Evolutionary conservation across 495 filamentous ascomycete species (phyloP).

Genomic region (Thermothielavioides terrestris): DNA sequence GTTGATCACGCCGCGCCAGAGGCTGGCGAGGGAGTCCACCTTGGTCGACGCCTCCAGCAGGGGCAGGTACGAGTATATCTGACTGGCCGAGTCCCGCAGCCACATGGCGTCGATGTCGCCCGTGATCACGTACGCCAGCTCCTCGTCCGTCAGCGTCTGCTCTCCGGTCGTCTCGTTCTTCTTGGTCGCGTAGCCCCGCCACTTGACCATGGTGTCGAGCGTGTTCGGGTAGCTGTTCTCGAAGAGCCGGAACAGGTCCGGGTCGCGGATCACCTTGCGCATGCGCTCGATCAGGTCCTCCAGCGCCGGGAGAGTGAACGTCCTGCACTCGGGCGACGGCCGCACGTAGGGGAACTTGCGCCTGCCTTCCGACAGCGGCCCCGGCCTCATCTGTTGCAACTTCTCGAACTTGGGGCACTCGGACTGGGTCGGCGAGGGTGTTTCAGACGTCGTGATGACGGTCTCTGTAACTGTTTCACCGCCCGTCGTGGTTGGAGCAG

Average conservation of each 20-base stretch:
- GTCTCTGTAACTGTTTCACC: background rate
- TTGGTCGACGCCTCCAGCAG: conserved; percentile 45
- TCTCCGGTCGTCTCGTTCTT: conserved; percentile 21
- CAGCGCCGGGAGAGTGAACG: conserved; percentile 45
- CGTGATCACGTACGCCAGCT: conserved; percentile 56
- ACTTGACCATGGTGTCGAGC: conserved; percentile 53
- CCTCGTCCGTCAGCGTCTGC: conserved; percentile 43
- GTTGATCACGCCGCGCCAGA: conserved; percentile 53
- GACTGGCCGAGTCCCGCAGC: conserved; percentile 55
- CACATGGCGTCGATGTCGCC: conserved; percentile 62
- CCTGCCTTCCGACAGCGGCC: conserved; percentile 31
- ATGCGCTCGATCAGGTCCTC: conserved; percentile 43
- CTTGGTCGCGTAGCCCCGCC: conserved; percentile 45
- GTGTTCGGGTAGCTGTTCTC: conserved; percentile 54
- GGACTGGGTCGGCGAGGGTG: background rate
- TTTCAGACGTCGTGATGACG: background rate
- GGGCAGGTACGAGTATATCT: conserved; percentile 52
- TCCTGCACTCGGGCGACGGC: conserved; percentile 48
- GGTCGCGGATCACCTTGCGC: conserved; percentile 43
- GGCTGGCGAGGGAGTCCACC: conserved; percentile 46
- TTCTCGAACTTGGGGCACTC: conserved; percentile 16
- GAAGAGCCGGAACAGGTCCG: conserved; percentile 53
- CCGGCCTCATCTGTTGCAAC: conserved; percentile 20
- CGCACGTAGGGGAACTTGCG: conserved; percentile 48
- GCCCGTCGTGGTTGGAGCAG: background rate